Base-by-base conservation (phyloP, 805 yeast genomes). In the Saccharomycopsis sp. region DNA sequence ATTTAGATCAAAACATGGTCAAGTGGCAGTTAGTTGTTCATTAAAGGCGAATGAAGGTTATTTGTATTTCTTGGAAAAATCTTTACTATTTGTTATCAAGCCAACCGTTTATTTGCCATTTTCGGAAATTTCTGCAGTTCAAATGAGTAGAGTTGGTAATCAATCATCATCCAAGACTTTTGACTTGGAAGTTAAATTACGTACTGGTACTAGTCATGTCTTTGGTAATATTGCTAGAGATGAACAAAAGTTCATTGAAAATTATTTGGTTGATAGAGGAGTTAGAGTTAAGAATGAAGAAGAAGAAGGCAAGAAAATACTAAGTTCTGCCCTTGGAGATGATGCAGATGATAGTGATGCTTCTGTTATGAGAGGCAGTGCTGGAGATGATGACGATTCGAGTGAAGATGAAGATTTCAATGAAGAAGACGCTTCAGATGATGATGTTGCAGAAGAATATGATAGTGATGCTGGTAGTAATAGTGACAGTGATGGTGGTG, bases 11-110 rank as follows among this genome's bases (percentile, higher is more conserved):
- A 74, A 78, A 30, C 79, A 77, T 54, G 76, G 75, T 34, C 86
- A 81, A 52, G 82, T 94, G 12, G 96, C 94, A 3, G 81, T 92
- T 21, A 71, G 86, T 17, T 89, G 97, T 62, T 85, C 96, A 5
- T 72, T 85, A 51, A 92, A 89, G 60, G 97, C 97, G 0, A 81
- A 84, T 37, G 97, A 92, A 64, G 97, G 98, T 21, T 82, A 87
- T 52, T 63, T 92, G 45, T 92, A 84, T 59, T 86, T 94, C n/a
- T 70, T 92, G 44, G 98, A 92, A 49, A 83, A 85, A 61, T 83
- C 95, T 41, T 74, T 92, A 55, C 63, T 92, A 47, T 89, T 92
- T 57, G 79, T 89, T 36, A 87, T 96, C 19, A 92, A 92, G 58
- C 96, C 98, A 34, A 87, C 96, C 0, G 75, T 92, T 31, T 83